Percentiles rank a stretch among this genome's conserved stretches.
phyloP scores from a whole-genome alignment of 768 basidiomycete genomes.

The Termitomyces sp. region DNA sequence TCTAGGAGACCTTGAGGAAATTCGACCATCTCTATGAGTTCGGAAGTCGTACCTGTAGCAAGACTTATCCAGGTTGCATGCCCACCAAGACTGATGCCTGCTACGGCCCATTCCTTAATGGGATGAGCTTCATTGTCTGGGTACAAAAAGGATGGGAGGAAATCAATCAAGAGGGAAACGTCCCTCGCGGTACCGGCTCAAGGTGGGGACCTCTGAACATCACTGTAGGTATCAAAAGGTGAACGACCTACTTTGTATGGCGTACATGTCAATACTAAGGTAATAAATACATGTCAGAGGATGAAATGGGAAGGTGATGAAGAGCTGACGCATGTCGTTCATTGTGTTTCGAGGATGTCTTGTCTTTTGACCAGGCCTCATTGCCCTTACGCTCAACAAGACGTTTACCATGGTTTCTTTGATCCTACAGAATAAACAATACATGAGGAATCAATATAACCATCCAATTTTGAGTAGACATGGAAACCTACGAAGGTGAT shows the following conservation, averaged over 20 bases:
- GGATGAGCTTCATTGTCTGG: conserved; percentile 49
- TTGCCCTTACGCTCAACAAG: conserved; percentile 27
- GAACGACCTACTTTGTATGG: conserved; percentile 31
- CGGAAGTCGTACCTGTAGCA: conserved; percentile 28
- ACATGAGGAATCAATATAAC: neutral
- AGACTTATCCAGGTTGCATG: conserved; percentile 78
- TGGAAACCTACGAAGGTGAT: conserved; percentile 30
- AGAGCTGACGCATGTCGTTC: conserved; percentile 35
- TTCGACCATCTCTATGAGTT: neutral
- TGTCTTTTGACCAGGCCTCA: conserved; percentile 26
- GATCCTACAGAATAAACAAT: conserved; percentile 28
- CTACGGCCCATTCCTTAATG: conserved; percentile 64
- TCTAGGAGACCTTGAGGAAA: conserved; percentile 23
- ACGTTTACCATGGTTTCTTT: conserved; percentile 39
- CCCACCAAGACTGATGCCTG: conserved; percentile 79
- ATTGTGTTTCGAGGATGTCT: conserved; percentile 20
- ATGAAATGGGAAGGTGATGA: neutral
- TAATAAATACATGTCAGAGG: neutral
- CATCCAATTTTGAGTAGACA: neutral
- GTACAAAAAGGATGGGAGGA: conserved; percentile 69
- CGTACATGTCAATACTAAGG: conserved; percentile 41
- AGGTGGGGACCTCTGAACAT: neutral
- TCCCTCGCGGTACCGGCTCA: conserved; percentile 67
- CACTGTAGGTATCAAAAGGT: neutral
- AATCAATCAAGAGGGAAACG: conserved; percentile 77